Percentiles rank a stretch among this genome's conserved stretches.
Evolutionary conservation across 805 yeast genomes (phyloP).

Genomic region (Monosporozyma yasuniensis): DNA sequence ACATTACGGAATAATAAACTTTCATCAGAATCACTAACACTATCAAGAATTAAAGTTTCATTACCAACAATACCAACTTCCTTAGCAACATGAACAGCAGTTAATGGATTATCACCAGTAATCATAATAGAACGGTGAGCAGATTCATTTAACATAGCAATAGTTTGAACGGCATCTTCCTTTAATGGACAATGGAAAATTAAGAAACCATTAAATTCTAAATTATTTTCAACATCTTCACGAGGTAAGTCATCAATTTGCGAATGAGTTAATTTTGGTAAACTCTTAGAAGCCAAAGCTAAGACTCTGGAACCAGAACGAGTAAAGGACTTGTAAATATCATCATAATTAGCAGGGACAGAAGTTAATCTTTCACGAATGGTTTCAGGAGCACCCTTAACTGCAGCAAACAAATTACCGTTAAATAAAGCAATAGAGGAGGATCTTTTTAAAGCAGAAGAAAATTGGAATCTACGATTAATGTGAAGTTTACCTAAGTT

Average conservation of each 20-base stretch:
- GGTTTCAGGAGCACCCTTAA: conserved; percentile 98
- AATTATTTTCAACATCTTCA: conserved; percentile 63
- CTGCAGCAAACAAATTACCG: conserved; percentile 62
- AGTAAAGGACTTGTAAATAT: conserved; percentile 78
- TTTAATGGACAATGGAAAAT: conserved; percentile 97
- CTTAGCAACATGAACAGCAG: conserved; percentile 95
- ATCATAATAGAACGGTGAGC: conserved; percentile 95
- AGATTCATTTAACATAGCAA: conserved; percentile 87
- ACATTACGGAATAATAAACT: conserved; percentile 79
- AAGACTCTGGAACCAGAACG: conserved; percentile 94
- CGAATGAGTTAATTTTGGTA: conserved; percentile 44
- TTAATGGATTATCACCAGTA: conserved; percentile 96
- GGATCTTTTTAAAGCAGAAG: conserved; percentile 91
- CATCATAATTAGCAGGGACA: conserved; percentile 76
- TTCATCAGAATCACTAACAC: conserved; percentile 60
- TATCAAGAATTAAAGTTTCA: conserved; percentile 77
- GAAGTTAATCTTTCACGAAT: conserved; percentile 62
- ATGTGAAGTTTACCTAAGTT: conserved; percentile 47
- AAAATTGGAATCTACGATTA: conserved; percentile 91
- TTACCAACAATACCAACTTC: conserved; percentile 83
- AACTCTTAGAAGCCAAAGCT: conserved; percentile 80
- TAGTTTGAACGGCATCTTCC: conserved; percentile 81
- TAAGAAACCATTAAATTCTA: conserved; percentile 82
- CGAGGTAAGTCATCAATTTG: conserved; percentile 56
- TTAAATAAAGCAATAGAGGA: conserved; percentile 65